phyloP scores from a whole-genome alignment of 140 eudicot genomes.

The Flaveria floridana region DNA sequence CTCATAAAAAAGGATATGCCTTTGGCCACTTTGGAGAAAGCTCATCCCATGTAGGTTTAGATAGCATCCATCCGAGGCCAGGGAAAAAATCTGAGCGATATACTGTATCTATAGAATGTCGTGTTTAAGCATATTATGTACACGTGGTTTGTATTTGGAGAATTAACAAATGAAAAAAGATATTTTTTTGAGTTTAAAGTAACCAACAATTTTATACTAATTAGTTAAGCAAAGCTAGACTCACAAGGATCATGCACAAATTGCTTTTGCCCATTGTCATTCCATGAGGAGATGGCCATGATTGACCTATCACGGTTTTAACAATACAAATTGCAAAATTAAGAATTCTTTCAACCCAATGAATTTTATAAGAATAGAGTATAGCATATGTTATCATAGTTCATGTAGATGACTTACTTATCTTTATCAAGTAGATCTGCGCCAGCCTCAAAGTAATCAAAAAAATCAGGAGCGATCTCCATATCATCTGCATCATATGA shows the following conservation, averaged over 20 bases:
- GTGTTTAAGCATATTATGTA: background rate
- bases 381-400: conserved; percentile 1
- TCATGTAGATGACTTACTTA: conserved; percentile 51
- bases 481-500: conserved; percentile 73
- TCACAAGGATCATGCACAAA: conserved; percentile 94
- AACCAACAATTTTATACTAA: background rate
- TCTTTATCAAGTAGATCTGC: conserved; percentile 82
- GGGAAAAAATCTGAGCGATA: conserved; percentile 97
- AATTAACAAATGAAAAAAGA: background rate
- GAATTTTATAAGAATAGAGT: background rate
- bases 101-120: conserved; percentile 58
- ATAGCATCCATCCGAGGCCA: conserved; percentile 98
- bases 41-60: conserved; percentile 88
- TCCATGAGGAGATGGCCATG: conserved; percentile 97
- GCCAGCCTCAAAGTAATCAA: conserved; percentile 92
- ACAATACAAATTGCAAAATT: background rate
- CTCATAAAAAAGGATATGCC: conserved; percentile 78
- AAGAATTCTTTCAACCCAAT: background rate
- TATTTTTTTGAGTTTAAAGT: background rate
- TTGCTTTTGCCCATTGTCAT: conserved; percentile 93
- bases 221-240: conserved; percentile 22
- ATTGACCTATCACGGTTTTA: conserved; percentile 56
- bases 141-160: conserved; percentile 8
- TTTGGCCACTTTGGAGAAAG: conserved; percentile 98
- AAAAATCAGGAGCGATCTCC: conserved; percentile 95